Base-by-base conservation (phyloP, 257 asterid genomes). In the Paraleonurus japonicus region DNA sequence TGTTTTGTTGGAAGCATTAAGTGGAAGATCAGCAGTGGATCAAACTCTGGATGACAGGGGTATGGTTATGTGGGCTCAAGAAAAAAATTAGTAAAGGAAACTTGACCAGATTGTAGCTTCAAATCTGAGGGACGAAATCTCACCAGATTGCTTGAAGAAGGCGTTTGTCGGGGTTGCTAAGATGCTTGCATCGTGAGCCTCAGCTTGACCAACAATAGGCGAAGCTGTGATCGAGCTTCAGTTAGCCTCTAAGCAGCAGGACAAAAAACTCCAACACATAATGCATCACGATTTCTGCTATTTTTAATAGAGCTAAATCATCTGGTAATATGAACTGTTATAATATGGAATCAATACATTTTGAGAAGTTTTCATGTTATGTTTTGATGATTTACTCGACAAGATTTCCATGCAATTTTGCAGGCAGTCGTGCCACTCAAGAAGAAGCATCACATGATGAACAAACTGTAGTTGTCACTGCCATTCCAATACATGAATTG, bases 401-500 rank as follows among this genome's bases (percentile, higher is more conserved):
- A 30, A 30, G 6, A 23, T 24, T 0, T 22, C 12, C 3, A n/a
- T 58, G 61, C 48, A 51, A 51, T 60, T 69, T 61, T 51, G 72
- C 78, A 33, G 82, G 51, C 16, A 24, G 64, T 78, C 69, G n/a
- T 17, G 39, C 39, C 39, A 28, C n/a, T n/a, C n/a, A n/a, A n/a
- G n/a, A n/a, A n/a, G n/a, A n/a, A n/a, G n/a, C 45, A 1, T 37
- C 9, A 37, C 2, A 37, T 2, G 45, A 37, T 10, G 3, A 37
- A 9, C 15, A 9, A 0, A 37, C 15, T 0, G 39, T 32, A 4
- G 5, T 2, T 35, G 43, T 9, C 64, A 77, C 75, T 8, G 37
- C 72, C 65, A 76, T 76, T 55, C 73, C 75, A 61, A 27, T 72
- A 10, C 61, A 55, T 65, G 77, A 73, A 63, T 3, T 76, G 30